Percentiles rank a stretch among this genome's conserved stretches.
These are phyloP conservation scores for Lactifluus echinatus DNA, from an alignment of 768 basidiomycete genomes.

Conservation along the genomic window DNA sequence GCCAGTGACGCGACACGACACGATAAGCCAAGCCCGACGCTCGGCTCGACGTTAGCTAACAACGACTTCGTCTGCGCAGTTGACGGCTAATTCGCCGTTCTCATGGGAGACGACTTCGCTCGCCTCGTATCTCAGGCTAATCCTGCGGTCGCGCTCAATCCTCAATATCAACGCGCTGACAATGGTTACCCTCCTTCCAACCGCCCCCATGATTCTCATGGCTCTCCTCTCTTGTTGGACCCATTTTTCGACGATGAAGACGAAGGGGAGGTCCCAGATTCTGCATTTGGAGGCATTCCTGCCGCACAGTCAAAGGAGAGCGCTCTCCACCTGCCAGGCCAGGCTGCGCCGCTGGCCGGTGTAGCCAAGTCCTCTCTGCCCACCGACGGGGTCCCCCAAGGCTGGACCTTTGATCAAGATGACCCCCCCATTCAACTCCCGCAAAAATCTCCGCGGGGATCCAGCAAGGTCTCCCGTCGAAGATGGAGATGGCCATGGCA, in stretches of 20 bases:
- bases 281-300: conserved; percentile 48
- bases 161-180: conserved; percentile 41
- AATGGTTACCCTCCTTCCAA: conserved; percentile 53
- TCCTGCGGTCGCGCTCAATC: conserved; percentile 42
- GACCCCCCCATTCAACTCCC: conserved; percentile 27
- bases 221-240: conserved; percentile 43
- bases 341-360: conserved; percentile 55
- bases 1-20: neutral
- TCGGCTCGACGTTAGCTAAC: too few relatives aligned
- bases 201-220: conserved; percentile 34
- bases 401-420: conserved; percentile 71
- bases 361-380: conserved; percentile 38
- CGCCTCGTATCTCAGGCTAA: conserved; percentile 65
- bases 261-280: conserved; percentile 55
- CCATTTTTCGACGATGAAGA: conserved; percentile 89
- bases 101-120: conserved; percentile 69
- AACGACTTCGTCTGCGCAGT: neutral
- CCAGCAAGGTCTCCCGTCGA: conserved; percentile 23
- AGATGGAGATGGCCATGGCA: conserved; percentile 84
- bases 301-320: conserved; percentile 40
- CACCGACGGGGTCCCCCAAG: conserved; percentile 45
- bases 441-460: neutral
- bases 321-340: conserved; percentile 46
- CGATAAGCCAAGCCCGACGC: too few relatives aligned
- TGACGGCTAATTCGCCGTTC: neutral